Conservation (phyloP, 345 rosid species). For the Gossypium mustelinum region DNA sequence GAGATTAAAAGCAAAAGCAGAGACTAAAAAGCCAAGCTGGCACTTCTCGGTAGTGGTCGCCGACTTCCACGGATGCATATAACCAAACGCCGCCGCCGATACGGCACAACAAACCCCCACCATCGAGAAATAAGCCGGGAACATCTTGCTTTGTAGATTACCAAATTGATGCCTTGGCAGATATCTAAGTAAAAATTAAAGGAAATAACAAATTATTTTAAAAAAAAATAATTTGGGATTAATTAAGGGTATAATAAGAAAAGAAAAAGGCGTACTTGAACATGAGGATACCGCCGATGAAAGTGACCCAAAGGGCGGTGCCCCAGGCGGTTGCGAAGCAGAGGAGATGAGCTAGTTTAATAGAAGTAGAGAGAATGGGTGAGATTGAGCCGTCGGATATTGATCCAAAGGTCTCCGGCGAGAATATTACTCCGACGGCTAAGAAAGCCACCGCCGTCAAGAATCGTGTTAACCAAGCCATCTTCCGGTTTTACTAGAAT, state of each 20-base stretch:
- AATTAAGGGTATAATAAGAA: neutral
- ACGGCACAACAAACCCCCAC: conserved; percentile 78
- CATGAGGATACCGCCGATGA: conserved; percentile 99
- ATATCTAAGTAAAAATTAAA: conserved; percentile 37
- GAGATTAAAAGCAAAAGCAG: conserved; percentile 81
- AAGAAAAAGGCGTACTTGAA: conserved; percentile 57
- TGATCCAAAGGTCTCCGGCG: conserved; percentile 90
- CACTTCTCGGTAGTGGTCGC: conserved; percentile 66
- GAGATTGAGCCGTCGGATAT: conserved; percentile 37
- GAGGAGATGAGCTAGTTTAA: conserved; percentile 86
- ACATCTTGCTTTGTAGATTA: conserved; percentile 92
- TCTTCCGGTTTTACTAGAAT: conserved; percentile 13
- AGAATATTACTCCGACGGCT: conserved; percentile 73
- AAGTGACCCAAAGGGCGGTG: conserved; percentile 93
- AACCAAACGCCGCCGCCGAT: conserved; percentile 66
- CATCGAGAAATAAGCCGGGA: conserved; percentile 84
- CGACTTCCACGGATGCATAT: conserved; percentile 90
- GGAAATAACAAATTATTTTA: neutral
- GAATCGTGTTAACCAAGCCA: conserved; percentile 86
- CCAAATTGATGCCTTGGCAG: conserved; percentile 96
- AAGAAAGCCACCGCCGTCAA: conserved; percentile 65
- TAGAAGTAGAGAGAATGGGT: conserved; percentile 38
- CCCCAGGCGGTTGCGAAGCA: conserved; percentile 96
- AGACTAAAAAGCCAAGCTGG: conserved; percentile 83
- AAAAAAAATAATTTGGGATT: neutral